Evolutionary conservation across 305 asterid genomes (phyloP).

Genomic region (Fraxinus sp.): DNA sequence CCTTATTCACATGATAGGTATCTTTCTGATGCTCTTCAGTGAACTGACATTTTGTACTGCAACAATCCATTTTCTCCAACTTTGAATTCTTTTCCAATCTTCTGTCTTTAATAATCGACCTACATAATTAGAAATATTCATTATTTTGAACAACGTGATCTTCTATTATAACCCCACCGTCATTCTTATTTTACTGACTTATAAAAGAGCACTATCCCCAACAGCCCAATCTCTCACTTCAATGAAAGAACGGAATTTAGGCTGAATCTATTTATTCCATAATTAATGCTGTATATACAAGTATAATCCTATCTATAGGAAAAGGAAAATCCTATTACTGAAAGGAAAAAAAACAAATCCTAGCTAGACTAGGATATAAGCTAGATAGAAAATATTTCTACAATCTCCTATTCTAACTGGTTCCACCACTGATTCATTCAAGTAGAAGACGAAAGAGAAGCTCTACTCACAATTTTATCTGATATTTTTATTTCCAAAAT

Average conservation of each 20-base stretch:
- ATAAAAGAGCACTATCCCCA: background rate
- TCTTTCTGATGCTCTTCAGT: background rate
- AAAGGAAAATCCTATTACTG: background rate
- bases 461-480: background rate
- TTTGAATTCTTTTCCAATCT: background rate
- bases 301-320: background rate
- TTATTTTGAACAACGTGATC: background rate
- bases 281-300: background rate
- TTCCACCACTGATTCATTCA: background rate
- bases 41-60: background rate
- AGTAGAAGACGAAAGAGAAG: background rate
- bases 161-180: background rate
- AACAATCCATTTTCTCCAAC: background rate
- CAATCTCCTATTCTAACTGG: background rate
- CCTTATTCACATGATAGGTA: background rate
- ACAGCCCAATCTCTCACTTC: background rate
- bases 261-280: background rate
- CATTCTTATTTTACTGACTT: background rate
- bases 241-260: background rate
- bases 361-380: background rate
- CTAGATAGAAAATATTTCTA: background rate
- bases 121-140: background rate
- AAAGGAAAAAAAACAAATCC: background rate
- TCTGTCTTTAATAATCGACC: background rate
- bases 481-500: background rate